Evolutionary conservation across 2,329 filamentous ascomycete genomes (phyloP), one percentile per base, ranked within the genome.

Genomic region (Orbilia blumenaviensis): DNA sequence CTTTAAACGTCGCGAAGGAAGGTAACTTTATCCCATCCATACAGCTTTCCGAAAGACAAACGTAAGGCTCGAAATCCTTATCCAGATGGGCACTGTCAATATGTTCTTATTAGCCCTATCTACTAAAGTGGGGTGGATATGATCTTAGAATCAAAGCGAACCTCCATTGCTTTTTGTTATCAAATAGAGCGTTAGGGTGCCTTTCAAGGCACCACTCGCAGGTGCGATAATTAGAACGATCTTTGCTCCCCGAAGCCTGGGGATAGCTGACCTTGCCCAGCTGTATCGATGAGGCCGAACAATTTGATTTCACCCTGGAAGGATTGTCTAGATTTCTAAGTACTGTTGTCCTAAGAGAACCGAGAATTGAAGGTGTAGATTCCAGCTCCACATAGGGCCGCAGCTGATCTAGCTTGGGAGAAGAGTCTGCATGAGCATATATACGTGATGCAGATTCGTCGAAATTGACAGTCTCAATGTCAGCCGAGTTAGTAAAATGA

Each of bases 11-110:
- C 7, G 36, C 2, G 10, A 27, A 61, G 18, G 36, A n/a, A 3
- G 56, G 56, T 9, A 61, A 8, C 14, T 21, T 44, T 9, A 2
- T 44, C 8, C 44, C 36, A 29, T 61, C 34, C 21, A 44, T 29
- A 23, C 56, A 61, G 1, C 2, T 44, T 14, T 61, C 56, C 2
- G 56, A 61, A 32, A 61, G 4, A 27, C 56, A 61, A 16, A 61
- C 56, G 18, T 61, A 61, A 29, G 56, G 56, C 23, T 61, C 36
- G 18, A 61, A 61, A n/a, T 61, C 56, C 21, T 61, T 27, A 29
- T 61, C 41, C 8, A 61, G 16, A 25, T 61, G 56, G 7, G 56
- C 56, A 42, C 56, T 61, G 7, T n/a, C n/a, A 14, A 32, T 3
- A 2, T 16, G 54, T 1, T 1, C 23, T 25, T 41, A 41, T 42